These are phyloP conservation scores for Elasticomyces elasticus DNA, from an alignment of 495 filamentous ascomycete genomes.

Conservation along the genomic window DNA sequence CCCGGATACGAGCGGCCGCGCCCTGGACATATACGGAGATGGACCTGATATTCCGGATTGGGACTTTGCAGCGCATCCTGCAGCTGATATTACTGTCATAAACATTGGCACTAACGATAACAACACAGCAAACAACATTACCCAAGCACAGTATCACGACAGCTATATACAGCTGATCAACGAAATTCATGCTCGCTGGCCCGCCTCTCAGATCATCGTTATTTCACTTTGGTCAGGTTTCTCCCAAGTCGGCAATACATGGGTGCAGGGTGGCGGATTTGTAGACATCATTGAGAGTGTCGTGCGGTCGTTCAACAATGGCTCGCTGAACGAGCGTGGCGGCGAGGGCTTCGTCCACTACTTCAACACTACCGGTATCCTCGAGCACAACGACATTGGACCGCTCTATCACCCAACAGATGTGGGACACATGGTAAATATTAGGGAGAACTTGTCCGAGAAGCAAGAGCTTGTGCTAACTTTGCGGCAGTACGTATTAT, in stretches of 20 bases:
- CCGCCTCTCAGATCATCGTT: slow-evolving; percentile 52
- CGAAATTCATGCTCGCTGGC: slow-evolving; percentile 51
- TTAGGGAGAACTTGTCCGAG: no score
- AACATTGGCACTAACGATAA: slow-evolving; percentile 62
- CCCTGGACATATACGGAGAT: slow-evolving; percentile 41
- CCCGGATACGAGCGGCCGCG: slow-evolving; percentile 48
- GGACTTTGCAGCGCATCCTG: slow-evolving; percentile 49
- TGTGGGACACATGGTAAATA: slow-evolving; percentile 57
- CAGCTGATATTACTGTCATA: slow-evolving; percentile 56
- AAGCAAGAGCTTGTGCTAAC: no score
- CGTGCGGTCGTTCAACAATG: slow-evolving; percentile 43
- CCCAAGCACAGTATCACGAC: slow-evolving; percentile 42
- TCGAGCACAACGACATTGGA: slow-evolving; percentile 61
- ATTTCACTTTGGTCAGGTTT: slow-evolving; percentile 59
- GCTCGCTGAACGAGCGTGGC: slow-evolving; percentile 26
- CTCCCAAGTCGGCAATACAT: slow-evolving; percentile 43
- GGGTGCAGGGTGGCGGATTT: slow-evolving; percentile 39
- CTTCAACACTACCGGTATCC: slow-evolving; percentile 56
- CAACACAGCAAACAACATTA: slow-evolving; percentile 49
- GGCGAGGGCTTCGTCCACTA: slow-evolving; percentile 52
- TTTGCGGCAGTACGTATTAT: no score
- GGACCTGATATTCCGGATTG: slow-evolving; percentile 43
- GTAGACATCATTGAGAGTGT: slow-evolving; percentile 46
- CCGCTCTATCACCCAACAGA: slow-evolving; percentile 57
- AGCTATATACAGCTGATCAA: slow-evolving; percentile 51